These are phyloP conservation scores for Plectosphaerella cucumerina DNA, from an alignment of 2,329 filamentous ascomycete genomes.

Conservation along the genomic window DNA sequence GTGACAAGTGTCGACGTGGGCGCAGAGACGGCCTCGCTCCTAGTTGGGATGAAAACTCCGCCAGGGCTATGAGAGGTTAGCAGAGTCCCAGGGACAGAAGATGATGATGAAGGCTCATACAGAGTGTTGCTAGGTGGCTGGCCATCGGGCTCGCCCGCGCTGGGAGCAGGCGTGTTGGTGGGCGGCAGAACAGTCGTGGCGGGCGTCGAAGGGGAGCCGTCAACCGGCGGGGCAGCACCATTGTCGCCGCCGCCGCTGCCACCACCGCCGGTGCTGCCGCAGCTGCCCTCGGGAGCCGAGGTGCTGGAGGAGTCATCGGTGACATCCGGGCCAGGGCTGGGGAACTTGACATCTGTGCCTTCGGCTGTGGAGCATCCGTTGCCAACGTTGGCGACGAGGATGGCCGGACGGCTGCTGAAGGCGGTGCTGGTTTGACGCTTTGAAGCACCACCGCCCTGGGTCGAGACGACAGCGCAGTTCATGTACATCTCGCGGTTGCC, in stretches of 20 bases:
- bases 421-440: constrained; percentile 21
- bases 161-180: constrained; percentile 8
- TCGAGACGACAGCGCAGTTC: constrained; percentile 72
- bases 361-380: constrained; percentile 57
- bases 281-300: constrained; percentile 29
- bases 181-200: background rate
- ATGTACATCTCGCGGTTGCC: constrained; percentile 85
- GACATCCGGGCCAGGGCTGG: constrained; percentile 58
- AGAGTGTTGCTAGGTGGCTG: constrained; percentile 6
- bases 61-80: constrained; percentile 29
- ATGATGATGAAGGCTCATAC: background rate
- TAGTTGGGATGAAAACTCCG: constrained; percentile 37
- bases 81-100: background rate
- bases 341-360: constrained; percentile 57
- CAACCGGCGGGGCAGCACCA: constrained; percentile 6
- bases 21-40: constrained; percentile 9
- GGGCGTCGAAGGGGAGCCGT: constrained; percentile 3
- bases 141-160: constrained; percentile 9
- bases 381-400: constrained; percentile 68
- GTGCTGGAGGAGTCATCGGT: constrained; percentile 29
- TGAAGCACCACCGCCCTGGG: constrained; percentile 35
- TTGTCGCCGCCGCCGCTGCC: constrained; percentile 13
- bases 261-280: constrained; percentile 25
- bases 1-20: constrained; percentile 19
- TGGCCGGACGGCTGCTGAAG: constrained; percentile 56